These are phyloP conservation scores for Rubia yunnanensis DNA, from an alignment of 257 asterid species.

Conservation along the genomic window DNA sequence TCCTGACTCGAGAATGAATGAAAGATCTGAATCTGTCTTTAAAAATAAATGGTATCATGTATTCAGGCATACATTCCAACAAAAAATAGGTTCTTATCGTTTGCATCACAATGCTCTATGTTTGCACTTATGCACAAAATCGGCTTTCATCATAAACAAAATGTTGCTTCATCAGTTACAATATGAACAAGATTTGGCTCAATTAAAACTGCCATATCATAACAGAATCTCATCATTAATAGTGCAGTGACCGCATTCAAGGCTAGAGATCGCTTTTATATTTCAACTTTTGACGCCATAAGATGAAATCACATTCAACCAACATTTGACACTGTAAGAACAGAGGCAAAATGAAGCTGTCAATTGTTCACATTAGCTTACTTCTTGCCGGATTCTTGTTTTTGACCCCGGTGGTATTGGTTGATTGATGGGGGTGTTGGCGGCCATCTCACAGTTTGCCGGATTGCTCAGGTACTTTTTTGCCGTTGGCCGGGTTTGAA, in stretches of 20 bases:
- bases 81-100: conserved; percentile 7
- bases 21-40: no score
- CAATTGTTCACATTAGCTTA: conserved; percentile 13
- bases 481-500: neutral
- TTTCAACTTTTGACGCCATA: neutral
- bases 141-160: neutral
- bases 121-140: neutral
- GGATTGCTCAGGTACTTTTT: conserved; percentile 61
- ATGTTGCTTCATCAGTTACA: neutral
- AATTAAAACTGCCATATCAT: neutral
- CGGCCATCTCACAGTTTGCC: conserved; percentile 67
- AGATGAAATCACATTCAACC: neutral
- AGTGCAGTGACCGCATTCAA: neutral
- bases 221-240: neutral
- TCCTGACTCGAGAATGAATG: no score
- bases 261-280: neutral
- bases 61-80: neutral
- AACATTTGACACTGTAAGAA: neutral
- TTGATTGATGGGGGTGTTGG: conserved; percentile 75
- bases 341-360: conserved; percentile 25
- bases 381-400: conserved; percentile 21
- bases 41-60: no score
- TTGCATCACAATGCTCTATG: conserved; percentile 2
- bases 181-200: neutral
- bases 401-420: conserved; percentile 21